These are phyloP conservation scores for Nitzschia sp. DNA, from an alignment of 108 stramenopile genomes.

Conservation along the genomic window DNA sequence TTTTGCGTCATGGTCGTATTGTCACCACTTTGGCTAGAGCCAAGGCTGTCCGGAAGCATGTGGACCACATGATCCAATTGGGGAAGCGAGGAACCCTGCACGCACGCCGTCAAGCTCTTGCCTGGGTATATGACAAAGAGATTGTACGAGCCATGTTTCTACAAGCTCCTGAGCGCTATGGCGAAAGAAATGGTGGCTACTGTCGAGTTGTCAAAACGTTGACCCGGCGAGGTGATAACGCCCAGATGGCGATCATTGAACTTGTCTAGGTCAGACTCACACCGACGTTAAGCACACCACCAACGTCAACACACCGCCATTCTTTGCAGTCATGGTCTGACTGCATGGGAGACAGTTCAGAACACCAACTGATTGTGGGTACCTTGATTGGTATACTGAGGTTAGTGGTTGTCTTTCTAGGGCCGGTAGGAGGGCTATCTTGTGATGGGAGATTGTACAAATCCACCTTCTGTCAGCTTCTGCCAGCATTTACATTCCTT, in stretches of 20 bases:
- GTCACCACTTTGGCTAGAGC: conserved; percentile 93
- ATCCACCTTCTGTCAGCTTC: too few species aligned
- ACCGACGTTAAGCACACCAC: too few species aligned
- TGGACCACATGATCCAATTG: conserved; percentile 95
- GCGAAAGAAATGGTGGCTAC: conserved; percentile 88
- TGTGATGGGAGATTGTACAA: too few species aligned
- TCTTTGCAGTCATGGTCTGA: too few species aligned
- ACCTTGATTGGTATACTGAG: too few species aligned
- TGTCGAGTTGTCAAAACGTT: conserved; percentile 90
- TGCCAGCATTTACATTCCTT: too few species aligned
- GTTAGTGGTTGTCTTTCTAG: too few species aligned
- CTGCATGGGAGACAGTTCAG: too few species aligned
- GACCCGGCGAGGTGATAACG: conserved; percentile 94
- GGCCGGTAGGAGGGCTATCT: too few species aligned
- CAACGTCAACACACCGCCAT: too few species aligned
- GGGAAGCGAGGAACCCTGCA: conserved; percentile 93
- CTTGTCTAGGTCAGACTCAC: conserved; percentile 22
- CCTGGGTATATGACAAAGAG: conserved; percentile 96
- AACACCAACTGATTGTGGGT: too few species aligned
- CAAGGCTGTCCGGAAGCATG: conserved; percentile 90
- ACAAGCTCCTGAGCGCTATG: conserved; percentile 91
- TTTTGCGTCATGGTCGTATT: conserved; percentile 96
- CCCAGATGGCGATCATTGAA: conserved; percentile 96
- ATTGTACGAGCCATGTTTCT: conserved; percentile 95
- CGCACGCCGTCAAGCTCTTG: conserved; percentile 91